A percentile compares a stretch with the other conserved stretches of the same genome.
Evolutionary conservation across 306 rosid genomes (phyloP).

Genomic region (Cicer cuneatum): DNA sequence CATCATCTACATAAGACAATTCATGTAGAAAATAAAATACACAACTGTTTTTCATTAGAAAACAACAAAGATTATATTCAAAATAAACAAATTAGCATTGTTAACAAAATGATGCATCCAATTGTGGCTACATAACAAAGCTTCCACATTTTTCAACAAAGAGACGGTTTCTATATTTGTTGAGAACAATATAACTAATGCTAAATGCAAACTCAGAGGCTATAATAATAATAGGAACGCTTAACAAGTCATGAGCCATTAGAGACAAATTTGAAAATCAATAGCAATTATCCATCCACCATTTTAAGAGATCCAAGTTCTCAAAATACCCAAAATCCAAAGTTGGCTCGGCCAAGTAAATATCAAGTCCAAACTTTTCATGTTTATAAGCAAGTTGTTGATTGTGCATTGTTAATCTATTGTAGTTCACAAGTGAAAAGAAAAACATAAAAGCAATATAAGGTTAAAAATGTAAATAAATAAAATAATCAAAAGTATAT

Average conservation of each 20-base stretch:
- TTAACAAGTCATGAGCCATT: not conserved
- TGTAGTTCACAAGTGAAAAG: not conserved
- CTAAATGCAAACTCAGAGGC: not conserved
- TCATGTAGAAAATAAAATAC: too few relatives aligned
- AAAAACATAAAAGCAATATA: not conserved
- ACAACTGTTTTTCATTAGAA: too few relatives aligned
- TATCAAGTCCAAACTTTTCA: not conserved
- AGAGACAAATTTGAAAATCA: not conserved
- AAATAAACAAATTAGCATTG: not conserved
- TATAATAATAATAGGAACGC: not conserved
- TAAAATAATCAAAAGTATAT: not conserved
- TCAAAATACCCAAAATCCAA: not conserved
- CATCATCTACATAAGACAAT: too few relatives aligned
- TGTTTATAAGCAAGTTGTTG: not conserved
- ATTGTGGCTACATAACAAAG: not conserved
- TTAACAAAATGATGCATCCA: not conserved
- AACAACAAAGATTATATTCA: too few relatives aligned
- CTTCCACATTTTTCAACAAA: not conserved
- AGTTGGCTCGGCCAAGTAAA: not conserved
- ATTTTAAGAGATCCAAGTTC: not conserved
- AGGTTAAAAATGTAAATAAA: not conserved
- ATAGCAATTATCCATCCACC: not conserved
- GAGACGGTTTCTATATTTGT: not conserved
- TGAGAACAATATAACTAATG: not conserved
- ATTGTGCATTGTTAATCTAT: not conserved